Percentiles rank a stretch among this genome's conserved stretches.
Conservation (phyloP, 1,139 yeast genomes). For the Suhomyces bribrorum region DNA sequence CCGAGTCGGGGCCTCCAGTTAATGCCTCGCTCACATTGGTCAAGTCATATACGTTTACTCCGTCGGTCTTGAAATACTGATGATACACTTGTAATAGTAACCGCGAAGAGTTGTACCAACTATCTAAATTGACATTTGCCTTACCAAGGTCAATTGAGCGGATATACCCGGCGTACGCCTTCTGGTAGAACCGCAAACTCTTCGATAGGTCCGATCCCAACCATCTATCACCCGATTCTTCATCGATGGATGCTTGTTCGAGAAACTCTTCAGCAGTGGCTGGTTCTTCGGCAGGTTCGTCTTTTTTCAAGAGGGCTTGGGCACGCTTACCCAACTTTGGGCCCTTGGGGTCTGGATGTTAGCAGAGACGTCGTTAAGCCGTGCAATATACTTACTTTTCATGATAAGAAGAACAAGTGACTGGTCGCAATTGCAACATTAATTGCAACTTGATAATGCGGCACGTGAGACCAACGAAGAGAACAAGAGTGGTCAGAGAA, state of each 20-base stretch:
- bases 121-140: conserved; percentile 28
- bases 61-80: conserved; percentile 46
- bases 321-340: conserved; percentile 26
- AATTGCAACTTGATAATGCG: too few relatives aligned
- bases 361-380: neutral
- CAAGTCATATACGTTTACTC: conserved; percentile 39
- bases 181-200: conserved; percentile 53
- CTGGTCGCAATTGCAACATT: neutral
- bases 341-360: conserved; percentile 13
- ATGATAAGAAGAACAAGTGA: neutral
- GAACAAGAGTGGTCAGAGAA: too few relatives aligned
- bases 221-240: conserved; percentile 63
- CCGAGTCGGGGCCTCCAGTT: conserved; percentile 31
- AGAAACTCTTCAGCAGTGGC: conserved; percentile 46
- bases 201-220: conserved; percentile 54
- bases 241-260: conserved; percentile 50
- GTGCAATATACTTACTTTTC: conserved; percentile 9
- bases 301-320: conserved; percentile 14
- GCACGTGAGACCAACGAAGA: too few relatives aligned
- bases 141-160: conserved; percentile 27
- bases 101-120: conserved; percentile 51
- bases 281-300: conserved; percentile 23
- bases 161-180: conserved; percentile 42
- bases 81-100: conserved; percentile 51
- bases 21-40: conserved; percentile 45